Evolutionary conservation across 2,329 filamentous ascomycete genomes (phyloP).

Genomic region (Coleophoma crateriformis): DNA sequence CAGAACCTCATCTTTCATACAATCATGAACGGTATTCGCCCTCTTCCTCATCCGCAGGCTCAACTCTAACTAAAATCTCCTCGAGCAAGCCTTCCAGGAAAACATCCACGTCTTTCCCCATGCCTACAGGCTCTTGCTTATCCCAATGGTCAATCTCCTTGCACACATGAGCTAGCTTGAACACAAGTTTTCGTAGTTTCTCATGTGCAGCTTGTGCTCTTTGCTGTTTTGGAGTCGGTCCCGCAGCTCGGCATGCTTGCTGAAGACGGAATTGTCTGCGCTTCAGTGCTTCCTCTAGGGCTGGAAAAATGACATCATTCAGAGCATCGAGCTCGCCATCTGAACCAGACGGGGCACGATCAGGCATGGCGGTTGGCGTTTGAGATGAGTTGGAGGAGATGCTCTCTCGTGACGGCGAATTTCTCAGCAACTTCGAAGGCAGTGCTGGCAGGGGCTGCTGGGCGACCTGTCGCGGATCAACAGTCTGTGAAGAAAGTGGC

Average conservation of each 20-base stretch:
- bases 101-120: constrained; percentile 84
- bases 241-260: constrained; percentile 28
- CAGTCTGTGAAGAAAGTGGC: constrained; percentile 17
- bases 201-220: constrained; percentile 72
- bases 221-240: constrained; percentile 55
- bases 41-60: constrained; percentile 57
- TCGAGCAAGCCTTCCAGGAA: constrained; percentile 91
- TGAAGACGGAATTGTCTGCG: constrained; percentile 60
- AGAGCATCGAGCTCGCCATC: constrained; percentile 77
- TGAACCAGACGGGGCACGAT: constrained; percentile 48
- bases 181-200: constrained; percentile 72
- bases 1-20: neutral
- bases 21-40: constrained; percentile 3
- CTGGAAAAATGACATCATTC: constrained; percentile 87
- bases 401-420: constrained; percentile 23
- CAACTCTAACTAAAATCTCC: constrained; percentile 86
- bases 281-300: constrained; percentile 84
- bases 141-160: constrained; percentile 89
- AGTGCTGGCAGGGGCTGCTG: constrained; percentile 25
- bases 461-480: constrained; percentile 17
- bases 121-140: constrained; percentile 79
- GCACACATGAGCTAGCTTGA: constrained; percentile 77
- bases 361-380: constrained; percentile 47
- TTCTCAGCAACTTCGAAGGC: constrained; percentile 25
- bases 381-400: constrained; percentile 16